Base-by-base conservation (phyloP, 495 filamentous ascomycete species). In the Patellaria atrata region DNA sequence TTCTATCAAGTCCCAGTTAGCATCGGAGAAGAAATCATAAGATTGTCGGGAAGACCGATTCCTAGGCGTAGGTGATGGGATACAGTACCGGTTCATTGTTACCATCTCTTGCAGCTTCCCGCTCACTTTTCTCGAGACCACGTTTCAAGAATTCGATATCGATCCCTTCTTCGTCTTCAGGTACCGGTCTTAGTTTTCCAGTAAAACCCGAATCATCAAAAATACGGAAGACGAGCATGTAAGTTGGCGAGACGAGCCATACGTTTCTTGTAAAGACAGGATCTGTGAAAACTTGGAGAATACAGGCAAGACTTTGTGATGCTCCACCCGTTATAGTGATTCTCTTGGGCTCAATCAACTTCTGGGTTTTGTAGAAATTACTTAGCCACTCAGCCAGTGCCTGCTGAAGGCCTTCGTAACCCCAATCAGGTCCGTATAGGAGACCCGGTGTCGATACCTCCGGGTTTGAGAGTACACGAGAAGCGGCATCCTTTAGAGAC, bases 321-420 rank as follows among this genome's bases (percentile, higher is more conserved):
- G 86, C 86, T 10, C 73, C 86, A 21, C 81, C 77, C 0, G 84
- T 82, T 48, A 94, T 77, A 53, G 74, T 77, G 28, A 93, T 77
- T 27, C 82, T 64, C 3, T 70, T 30, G 1, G 62, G 24, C 1
- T 52, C 38, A n/a, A 70, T 56, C 0, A 60, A 53, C 0, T 51
- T 42, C 1, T 48, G 30, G 0, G 67, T 63, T 18, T 53, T 48
- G 39, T 86, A 92, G 42, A 74, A 77, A 0, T 43, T 33, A 0
- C 57, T 61, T n/a, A 85, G 56, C 82, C 83, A 93, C 22, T 53
- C 37, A 21, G 79, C 75, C 16, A 93, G 11, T 14, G 27, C 27
- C 20, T 31, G 11, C 15, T 38, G 33, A 11, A 34, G 54, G 17
- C 70, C 60, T 37, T 64, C 53, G 43, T 81, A 80, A 5, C 86